These are phyloP conservation scores for Calocybe cyanea DNA, from an alignment of 768 basidiomycete genomes.

Conservation along the genomic window DNA sequence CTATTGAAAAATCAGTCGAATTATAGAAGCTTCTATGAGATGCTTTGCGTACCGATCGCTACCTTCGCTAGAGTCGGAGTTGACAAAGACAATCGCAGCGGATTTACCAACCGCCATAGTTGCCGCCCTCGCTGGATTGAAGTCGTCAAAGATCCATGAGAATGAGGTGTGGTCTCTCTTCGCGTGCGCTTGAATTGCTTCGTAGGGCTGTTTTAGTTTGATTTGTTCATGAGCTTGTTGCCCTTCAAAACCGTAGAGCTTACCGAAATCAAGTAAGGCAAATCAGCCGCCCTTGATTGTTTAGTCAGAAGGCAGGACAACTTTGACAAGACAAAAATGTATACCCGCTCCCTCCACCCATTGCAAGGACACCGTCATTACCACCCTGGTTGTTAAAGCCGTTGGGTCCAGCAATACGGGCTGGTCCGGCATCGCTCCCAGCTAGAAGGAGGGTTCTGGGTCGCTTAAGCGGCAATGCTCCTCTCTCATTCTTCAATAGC, in stretches of 20 bases:
- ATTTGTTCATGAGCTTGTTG: neutral
- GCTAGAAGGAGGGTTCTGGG: constrained; percentile 57
- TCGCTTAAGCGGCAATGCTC: constrained; percentile 54
- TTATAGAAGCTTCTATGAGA: neutral
- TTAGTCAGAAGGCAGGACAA: constrained; percentile 20
- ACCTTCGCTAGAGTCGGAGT: constrained; percentile 85
- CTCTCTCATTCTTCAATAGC: constrained; percentile 66
- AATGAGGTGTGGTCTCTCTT: constrained; percentile 58
- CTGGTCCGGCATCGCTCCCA: constrained; percentile 65
- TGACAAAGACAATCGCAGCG: constrained; percentile 77
- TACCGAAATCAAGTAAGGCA: constrained; percentile 76
- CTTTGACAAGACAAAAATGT: neutral
- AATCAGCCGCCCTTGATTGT: constrained; percentile 58
- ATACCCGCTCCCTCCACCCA: constrained; percentile 75
- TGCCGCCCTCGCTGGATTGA: constrained; percentile 48
- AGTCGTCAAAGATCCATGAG: constrained; percentile 70
- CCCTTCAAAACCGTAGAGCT: constrained; percentile 16
- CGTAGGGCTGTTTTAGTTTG: constrained; percentile 51
- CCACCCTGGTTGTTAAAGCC: constrained; percentile 60
- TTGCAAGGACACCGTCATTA: constrained; percentile 69
- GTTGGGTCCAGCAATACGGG: constrained; percentile 59
- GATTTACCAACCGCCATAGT: constrained; percentile 46
- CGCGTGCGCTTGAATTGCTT: constrained; percentile 75
- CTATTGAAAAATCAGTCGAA: constrained; percentile 34
- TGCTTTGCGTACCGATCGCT: constrained; percentile 5